Evolutionary conservation across 106 monocot species (phyloP).

Genomic region (Platanthera zijinensis): DNA sequence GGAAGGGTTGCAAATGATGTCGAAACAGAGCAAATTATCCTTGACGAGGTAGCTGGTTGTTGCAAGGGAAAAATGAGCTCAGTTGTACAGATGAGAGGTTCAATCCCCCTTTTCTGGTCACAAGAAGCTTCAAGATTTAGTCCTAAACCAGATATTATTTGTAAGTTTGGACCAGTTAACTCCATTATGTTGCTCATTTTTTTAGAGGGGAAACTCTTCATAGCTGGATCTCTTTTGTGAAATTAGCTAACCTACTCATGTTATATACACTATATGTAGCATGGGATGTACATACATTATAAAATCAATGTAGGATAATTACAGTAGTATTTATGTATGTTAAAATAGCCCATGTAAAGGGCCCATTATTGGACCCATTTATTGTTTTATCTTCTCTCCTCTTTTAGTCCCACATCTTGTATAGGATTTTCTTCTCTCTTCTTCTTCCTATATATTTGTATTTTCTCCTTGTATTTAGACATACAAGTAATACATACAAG

Average conservation of each 20-base stretch:
- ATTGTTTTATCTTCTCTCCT: no score
- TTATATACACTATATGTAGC: neutral
- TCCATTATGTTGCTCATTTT: neutral
- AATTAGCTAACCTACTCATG: neutral
- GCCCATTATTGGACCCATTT: no score
- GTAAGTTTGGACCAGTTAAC: conserved; percentile 28
- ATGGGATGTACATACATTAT: neutral
- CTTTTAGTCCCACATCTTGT: no score
- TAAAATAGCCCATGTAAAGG: no score
- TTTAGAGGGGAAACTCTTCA: neutral
- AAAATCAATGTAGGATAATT: neutral
- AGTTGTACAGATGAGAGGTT: conserved; percentile 93
- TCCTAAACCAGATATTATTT: conserved; percentile 97
- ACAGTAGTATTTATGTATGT: neutral
- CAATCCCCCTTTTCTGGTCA: conserved; percentile 99
- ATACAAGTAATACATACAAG: no score
- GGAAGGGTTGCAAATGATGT: conserved; percentile 99
- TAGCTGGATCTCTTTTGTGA: neutral
- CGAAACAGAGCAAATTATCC: conserved; percentile 94
- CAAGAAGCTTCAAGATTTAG: conserved; percentile 97
- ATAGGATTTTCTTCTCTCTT: no score
- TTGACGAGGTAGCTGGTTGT: conserved; percentile 87
- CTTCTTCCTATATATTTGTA: no score
- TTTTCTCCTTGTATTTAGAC: no score
- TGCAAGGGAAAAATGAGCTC: conserved; percentile 87